These are phyloP conservation scores for Aplosporella prunicola DNA, from an alignment of 2,329 filamentous ascomycete species.

Conservation along the genomic window DNA sequence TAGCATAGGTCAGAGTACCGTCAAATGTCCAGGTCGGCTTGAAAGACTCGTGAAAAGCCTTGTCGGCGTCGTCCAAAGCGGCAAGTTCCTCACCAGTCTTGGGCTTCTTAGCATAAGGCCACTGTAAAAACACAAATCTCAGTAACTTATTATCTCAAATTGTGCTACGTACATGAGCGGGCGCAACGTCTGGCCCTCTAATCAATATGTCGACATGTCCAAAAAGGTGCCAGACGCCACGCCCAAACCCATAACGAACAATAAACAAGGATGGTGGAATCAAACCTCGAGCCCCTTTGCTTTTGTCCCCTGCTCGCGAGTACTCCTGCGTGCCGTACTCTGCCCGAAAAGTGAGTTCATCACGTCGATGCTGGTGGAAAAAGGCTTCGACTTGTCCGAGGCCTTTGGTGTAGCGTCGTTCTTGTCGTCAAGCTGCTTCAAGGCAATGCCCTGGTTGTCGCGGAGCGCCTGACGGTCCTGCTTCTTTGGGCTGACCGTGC, in stretches of 20 bases:
- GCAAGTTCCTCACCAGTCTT: constrained; percentile 57
- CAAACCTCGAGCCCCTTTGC: constrained; percentile 80
- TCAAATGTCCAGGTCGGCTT: constrained; percentile 72
- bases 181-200: constrained; percentile 14
- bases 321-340: constrained; percentile 8
- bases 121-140: constrained; percentile 48
- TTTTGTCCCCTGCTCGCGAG: constrained; percentile 42
- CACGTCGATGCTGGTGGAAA: constrained; percentile 83
- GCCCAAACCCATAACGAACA: constrained; percentile 15
- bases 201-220: constrained; percentile 7
- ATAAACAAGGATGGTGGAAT: constrained; percentile 40
- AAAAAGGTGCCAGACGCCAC: constrained; percentile 7
- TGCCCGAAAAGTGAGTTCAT: constrained; percentile 91
- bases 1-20: constrained; percentile 60
- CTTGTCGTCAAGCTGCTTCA: constrained; percentile 38
- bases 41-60: constrained; percentile 60
- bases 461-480: constrained; percentile 68
- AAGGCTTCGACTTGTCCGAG: constrained; percentile 43
- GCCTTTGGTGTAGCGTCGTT: constrained; percentile 23
- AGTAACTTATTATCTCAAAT: constrained; percentile 31
- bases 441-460: constrained; percentile 53
- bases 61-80: constrained; percentile 54
- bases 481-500: constrained; percentile 89
- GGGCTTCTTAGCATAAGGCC: constrained; percentile 72
- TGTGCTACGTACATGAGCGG: constrained; percentile 35